Conservation (phyloP, 202 grass and related monocot genomes). For the Tripidium arundinaceum region DNA sequence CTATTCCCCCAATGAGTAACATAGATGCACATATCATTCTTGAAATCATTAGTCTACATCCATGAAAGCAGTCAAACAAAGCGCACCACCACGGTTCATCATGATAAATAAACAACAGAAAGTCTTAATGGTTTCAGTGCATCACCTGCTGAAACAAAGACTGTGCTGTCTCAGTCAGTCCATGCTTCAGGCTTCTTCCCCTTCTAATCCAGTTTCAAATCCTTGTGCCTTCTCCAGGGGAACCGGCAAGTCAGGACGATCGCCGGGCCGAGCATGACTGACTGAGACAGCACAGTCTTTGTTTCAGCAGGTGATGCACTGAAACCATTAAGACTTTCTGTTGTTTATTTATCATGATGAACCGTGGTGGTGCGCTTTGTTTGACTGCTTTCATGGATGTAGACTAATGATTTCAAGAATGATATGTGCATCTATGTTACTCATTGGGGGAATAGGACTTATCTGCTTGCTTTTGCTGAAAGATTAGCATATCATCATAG, state of each 20-base stretch:
- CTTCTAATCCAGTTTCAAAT: conserved; percentile 14
- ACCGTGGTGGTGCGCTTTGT: conserved; percentile 15
- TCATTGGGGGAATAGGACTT: conserved; percentile 21
- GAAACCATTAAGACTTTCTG: conserved; percentile 27
- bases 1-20: conserved; percentile 18
- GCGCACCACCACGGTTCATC: conserved; percentile 13
- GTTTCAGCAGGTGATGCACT: conserved; percentile 48
- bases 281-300: conserved; percentile 13
- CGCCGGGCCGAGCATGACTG: conserved; percentile 40
- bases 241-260: conserved; percentile 45
- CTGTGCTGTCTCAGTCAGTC: conserved; percentile 5
- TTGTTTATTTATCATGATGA: conserved; percentile 22
- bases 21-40: conserved; percentile 27
- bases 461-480: conserved; percentile 42
- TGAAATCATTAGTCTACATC: conserved; percentile 32
- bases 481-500: conserved; percentile 51
- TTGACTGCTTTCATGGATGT: conserved; percentile 38
- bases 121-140: conserved; percentile 32
- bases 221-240: conserved; percentile 35
- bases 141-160: conserved; percentile 44
- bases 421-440: conserved; percentile 22
- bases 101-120: conserved; percentile 15
- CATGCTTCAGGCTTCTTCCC: neutral
- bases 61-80: conserved; percentile 41
- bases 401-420: conserved; percentile 33